phyloP scores from a whole-genome alignment of 78 protist species.

The Pigoraptor vietnamica region DNA sequence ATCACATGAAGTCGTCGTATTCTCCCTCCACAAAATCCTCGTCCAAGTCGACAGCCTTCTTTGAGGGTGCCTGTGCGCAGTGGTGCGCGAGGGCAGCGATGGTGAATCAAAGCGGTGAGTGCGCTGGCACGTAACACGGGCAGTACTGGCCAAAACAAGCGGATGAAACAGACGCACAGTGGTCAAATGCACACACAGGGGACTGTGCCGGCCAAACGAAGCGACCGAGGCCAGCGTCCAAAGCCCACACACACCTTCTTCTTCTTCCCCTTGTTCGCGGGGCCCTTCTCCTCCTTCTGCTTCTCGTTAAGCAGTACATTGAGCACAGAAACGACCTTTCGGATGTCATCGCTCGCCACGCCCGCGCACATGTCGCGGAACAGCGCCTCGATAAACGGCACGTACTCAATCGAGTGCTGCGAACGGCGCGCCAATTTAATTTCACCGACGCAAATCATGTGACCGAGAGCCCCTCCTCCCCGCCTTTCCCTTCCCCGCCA shows the following conservation, averaged over 20 bases:
- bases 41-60: neutral
- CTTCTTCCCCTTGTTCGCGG: neutral
- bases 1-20: neutral
- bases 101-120: too few relatives aligned
- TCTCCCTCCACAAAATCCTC: neutral
- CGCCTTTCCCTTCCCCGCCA: too few relatives aligned
- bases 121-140: too few relatives aligned
- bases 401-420: neutral
- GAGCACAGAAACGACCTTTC: neutral
- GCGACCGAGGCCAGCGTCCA: too few relatives aligned
- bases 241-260: neutral
- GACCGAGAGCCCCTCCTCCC: too few relatives aligned
- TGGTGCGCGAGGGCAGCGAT: too few relatives aligned
- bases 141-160: too few relatives aligned
- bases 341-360: neutral
- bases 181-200: too few relatives aligned
- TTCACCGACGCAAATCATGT: neutral
- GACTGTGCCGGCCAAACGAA: too few relatives aligned
- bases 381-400: neutral
- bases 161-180: too few relatives aligned
- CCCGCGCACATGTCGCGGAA: neutral
- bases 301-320: neutral
- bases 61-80: neutral
- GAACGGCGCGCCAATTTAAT: neutral
- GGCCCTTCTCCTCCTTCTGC: slow-evolving; percentile 15